Conservation (phyloP, 164 flowering plant genomes). For the Kalanchoe fedtschenkoi region DNA sequence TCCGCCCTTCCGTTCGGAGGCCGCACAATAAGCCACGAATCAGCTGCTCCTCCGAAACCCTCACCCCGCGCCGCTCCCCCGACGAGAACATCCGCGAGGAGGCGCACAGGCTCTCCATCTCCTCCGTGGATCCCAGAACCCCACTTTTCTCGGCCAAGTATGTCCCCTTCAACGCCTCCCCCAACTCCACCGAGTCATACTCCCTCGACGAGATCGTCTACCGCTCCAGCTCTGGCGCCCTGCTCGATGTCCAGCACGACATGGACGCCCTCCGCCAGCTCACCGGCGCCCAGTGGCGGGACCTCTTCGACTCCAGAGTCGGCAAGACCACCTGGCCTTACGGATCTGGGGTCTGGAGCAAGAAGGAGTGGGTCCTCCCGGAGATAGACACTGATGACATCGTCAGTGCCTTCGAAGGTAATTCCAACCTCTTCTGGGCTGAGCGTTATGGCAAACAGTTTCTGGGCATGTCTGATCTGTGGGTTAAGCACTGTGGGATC, state of each 20-base stretch:
- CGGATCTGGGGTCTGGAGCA: slow-evolving; percentile 88
- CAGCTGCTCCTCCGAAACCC: background rate
- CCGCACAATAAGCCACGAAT: background rate
- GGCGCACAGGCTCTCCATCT: too few relatives aligned
- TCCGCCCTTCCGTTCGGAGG: too few relatives aligned
- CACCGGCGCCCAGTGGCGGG: slow-evolving; percentile 67
- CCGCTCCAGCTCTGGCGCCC: slow-evolving; percentile 70
- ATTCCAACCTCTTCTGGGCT: slow-evolving; percentile 84
- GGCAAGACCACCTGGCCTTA: slow-evolving; percentile 89
- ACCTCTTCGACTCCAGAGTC: slow-evolving; percentile 66
- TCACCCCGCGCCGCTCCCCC: background rate
- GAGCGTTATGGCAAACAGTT: slow-evolving; percentile 77
- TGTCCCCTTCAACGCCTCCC: slow-evolving; percentile 24
- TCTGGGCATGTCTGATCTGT: slow-evolving; percentile 72
- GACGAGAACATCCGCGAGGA: background rate
- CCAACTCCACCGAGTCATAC: slow-evolving; percentile 47
- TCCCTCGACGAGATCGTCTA: slow-evolving; percentile 86
- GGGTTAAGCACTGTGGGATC: slow-evolving; percentile 88
- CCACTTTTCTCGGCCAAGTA: slow-evolving; percentile 23
- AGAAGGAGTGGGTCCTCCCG: slow-evolving; percentile 89
- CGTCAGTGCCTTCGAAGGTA: slow-evolving; percentile 72
- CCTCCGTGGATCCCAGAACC: too few relatives aligned
- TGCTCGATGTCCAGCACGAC: slow-evolving; percentile 82
- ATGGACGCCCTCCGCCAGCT: slow-evolving; percentile 48
- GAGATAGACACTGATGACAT: slow-evolving; percentile 72